Evolutionary conservation across 495 filamentous ascomycete species (phyloP).

Genomic region (Penicillium coprophilum): DNA sequence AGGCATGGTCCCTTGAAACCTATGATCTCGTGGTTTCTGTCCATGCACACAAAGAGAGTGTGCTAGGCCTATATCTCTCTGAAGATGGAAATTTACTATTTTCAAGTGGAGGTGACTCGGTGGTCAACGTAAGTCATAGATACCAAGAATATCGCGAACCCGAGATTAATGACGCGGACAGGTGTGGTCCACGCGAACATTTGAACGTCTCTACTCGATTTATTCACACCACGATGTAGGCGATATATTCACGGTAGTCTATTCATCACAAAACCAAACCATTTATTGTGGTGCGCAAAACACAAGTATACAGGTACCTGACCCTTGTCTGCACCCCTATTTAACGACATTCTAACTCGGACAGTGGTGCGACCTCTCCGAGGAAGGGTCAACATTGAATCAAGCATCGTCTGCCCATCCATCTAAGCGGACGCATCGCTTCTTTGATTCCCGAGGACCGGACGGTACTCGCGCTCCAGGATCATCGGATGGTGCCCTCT

Average conservation of each 20-base stretch:
- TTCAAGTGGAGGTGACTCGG: slow-evolving; percentile 89
- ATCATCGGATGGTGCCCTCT: slow-evolving; percentile 40
- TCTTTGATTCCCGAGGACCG: slow-evolving; percentile 89
- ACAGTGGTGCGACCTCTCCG: slow-evolving; percentile 63
- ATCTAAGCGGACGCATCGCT: slow-evolving; percentile 78
- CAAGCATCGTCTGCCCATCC: slow-evolving; percentile 70
- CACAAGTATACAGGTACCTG: slow-evolving; percentile 74
- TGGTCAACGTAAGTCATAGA: slow-evolving; percentile 70
- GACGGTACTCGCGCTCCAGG: slow-evolving; percentile 76
- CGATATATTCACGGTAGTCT: slow-evolving; percentile 90
- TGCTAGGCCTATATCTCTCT: slow-evolving; percentile 79
- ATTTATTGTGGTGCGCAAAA: slow-evolving; percentile 94
- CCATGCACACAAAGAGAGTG: slow-evolving; percentile 84
- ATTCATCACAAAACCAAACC: slow-evolving; percentile 73
- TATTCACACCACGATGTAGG: slow-evolving; percentile 94
- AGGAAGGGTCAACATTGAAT: slow-evolving; percentile 53
- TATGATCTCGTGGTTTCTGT: slow-evolving; percentile 75
- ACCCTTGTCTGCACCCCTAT: slow-evolving; percentile 15
- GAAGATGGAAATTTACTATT: slow-evolving; percentile 75
- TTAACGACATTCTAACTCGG: not conserved
- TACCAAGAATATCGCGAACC: too few relatives aligned
- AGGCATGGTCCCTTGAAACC: slow-evolving; percentile 84
- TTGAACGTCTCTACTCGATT: slow-evolving; percentile 76
- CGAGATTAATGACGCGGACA: slow-evolving; percentile 29
- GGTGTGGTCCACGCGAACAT: slow-evolving; percentile 65